Evolutionary conservation across 257 asterid genomes (phyloP), one percentile per base, ranked within the genome.

Genomic region (Solanum okadae): DNA sequence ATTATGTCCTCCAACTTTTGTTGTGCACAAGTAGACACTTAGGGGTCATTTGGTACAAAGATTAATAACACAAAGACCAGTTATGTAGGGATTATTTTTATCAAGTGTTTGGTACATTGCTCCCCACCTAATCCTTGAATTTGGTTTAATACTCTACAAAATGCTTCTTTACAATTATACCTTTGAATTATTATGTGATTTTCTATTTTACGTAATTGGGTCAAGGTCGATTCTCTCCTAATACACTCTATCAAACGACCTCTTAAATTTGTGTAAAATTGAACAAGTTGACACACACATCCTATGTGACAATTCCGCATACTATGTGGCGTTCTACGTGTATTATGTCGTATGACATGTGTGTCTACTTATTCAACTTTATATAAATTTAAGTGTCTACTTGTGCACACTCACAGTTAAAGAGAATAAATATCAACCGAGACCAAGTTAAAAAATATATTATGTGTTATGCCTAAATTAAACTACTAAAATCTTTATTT

Each of bases 281-380:
- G 65, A 56, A 56, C 0, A 56, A 52, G 56, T 46, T 46, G 22
- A 18, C 10, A 56, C 65, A 56, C n/a, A 2, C n/a, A 2, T 6
- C 10, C n/a, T 56, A 18, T 0, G 0, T 18, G 65, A 56, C 10
- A 56, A 6, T 56, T 56, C 0, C 10, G n/a, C 10, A 18, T 56
- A 0, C 4, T 3, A 20, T 56, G 65, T 56, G n/a, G 0, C 2
- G 1, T 56, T 56, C 1, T 18, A 56, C 2, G 10, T 52, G 9
- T 52, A 52, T 18, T 52, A 52, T 52, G 10, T 6, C n/a, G 1
- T 52, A 56, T 56, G n/a, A 56, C 10, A 18, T 56, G 0, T 56
- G 65, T 56, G 65, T 56, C n/a, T 56, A 56, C 4, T 56, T 52
- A 52, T 52, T 52, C 10, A 18, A 18, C 63, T 52, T 52, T 52